Base-by-base conservation (phyloP, 2,329 filamentous ascomycete species). In the Fusarium equiseti region DNA sequence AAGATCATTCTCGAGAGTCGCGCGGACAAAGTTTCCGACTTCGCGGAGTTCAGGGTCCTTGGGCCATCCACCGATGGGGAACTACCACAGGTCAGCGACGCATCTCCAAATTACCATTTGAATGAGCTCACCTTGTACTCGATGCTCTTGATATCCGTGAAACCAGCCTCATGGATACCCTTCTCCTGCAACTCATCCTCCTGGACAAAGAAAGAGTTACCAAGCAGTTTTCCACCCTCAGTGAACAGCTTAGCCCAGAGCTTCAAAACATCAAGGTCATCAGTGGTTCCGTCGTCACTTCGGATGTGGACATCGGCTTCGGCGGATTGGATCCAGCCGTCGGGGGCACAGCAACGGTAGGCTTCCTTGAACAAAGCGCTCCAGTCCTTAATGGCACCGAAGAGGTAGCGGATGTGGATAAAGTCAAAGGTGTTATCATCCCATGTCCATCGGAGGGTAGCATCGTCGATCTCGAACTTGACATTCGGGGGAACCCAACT, bases 1-100 rank as follows among this genome's bases (percentile, higher is more conserved):
- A 5, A 75, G 46, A 27, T 74, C 72, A 15, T 74, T 74, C 26
- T 74, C 72, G 3, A 74, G 63, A 4, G 72, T 74, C 3, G 72
- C 44, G 4, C 55, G 62, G 26, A 74, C 70, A 20, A 61, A 73
- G 26, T 62, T 72, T 15, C 72, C 72, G 3, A 74, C 73, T n/a
- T 53, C 48, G 10, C 44, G 45, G 18, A 74, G 57, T 8, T 63
- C 55, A 16, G 58, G 38, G 9, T 74, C 65, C 9, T 46, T 61
- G 9, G 72, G 32, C 72, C 72, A 74, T 16, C 68, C 70, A 5
- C 72, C 72, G 2, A 74, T 62, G 6, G 72, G 72, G 46, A 73
- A 69, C 72, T 74, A 12, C 13, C 8, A 11, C 2, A 18, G 1
- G 4, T 60, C 15, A 70, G 49, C 4, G 8, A 42, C n/a, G 5